These are phyloP conservation scores for Stramenopiles sp. DNA, from an alignment of 352 stramenopile genomes.

Conservation along the genomic window DNA sequence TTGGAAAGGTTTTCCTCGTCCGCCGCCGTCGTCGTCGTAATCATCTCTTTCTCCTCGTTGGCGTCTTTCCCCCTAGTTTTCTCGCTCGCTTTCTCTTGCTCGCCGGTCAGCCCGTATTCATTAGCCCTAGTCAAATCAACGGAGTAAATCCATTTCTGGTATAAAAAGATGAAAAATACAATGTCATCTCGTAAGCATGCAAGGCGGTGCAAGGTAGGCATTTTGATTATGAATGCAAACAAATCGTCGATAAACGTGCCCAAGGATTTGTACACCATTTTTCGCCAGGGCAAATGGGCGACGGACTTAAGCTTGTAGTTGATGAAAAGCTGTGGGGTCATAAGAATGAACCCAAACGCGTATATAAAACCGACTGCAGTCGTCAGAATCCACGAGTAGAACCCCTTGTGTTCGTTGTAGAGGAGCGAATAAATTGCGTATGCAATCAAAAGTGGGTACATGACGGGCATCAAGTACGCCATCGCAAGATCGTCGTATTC, in stretches of 20 bases:
- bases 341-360: conserved; percentile 96
- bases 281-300: conserved; percentile 75
- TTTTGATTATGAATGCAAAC: conserved; percentile 90
- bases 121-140: conserved; percentile 70
- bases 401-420: conserved; percentile 75
- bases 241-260: conserved; percentile 96
- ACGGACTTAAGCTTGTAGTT: conserved; percentile 94
- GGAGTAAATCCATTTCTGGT: conserved; percentile 90
- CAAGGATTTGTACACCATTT: conserved; percentile 92
- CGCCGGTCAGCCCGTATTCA: conserved; percentile 66
- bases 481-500: conserved; percentile 46
- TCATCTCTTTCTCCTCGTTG: no score
- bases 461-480: conserved; percentile 33
- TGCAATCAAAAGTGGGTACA: conserved; percentile 61
- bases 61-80: no score
- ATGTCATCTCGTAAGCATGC: conserved; percentile 95
- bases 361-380: conserved; percentile 92
- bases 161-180: conserved; percentile 98
- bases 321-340: conserved; percentile 93
- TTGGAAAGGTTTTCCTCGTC: no score
- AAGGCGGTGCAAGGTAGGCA: conserved; percentile 92
- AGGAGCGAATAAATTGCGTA: conserved; percentile 82
- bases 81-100: conserved; percentile 34
- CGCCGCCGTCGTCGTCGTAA: no score
- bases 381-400: conserved; percentile 91